Base-by-base conservation (phyloP, 768 basidiomycete genomes). In the Pleurotus cornucopiae region DNA sequence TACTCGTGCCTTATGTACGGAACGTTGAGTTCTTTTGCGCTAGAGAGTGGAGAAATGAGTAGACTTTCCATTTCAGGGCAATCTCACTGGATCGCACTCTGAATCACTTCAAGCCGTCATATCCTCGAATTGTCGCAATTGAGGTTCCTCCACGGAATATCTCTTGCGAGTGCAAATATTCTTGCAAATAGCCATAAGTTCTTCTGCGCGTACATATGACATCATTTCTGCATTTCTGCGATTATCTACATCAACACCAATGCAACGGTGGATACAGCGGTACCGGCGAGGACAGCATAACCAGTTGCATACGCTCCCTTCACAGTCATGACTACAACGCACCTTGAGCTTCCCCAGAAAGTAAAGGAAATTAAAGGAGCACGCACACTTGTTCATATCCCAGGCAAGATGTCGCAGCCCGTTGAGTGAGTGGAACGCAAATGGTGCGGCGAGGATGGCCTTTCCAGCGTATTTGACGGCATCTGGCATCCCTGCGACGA, bases 401-500 rank as follows among this genome's bases (percentile, higher is more conserved):
- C 96, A 98, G 34, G 72, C 69, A 64, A 98, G 73, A 77, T 98
- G 96, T 41, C 96, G 83, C 58, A 98, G 59, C 3, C 96, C 96
- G 71, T 98, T 98, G 71, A 85, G 78, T 6, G 83, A 81, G 74
- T 98, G 96, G 83, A 88, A 98, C 13, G 91, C 82, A 70, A 97
- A 96, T 1, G 95, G 92, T 3, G 82, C 78, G 11, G 93, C 94
- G 45, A 98, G 81, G 58, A 92, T 64, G 23, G 83, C 72, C 73
- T 97, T 98, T 51, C 81, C 85, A 7, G 81, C 71, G 57, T 84
- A 81, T 73, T 96, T 96, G 62, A 88, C 76, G 58, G 80, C 82
- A 18, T 85, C 84, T 6, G 95, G 95, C 12, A 94, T 75, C 20
- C 79, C 76, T 13, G 82, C 76, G 49, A 88, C 84, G 57, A 85